Evolutionary conservation across 768 basidiomycete species (phyloP), one percentile per base, ranked within the genome.

Genomic region (Cystobasidiopsis lactophilus): DNA sequence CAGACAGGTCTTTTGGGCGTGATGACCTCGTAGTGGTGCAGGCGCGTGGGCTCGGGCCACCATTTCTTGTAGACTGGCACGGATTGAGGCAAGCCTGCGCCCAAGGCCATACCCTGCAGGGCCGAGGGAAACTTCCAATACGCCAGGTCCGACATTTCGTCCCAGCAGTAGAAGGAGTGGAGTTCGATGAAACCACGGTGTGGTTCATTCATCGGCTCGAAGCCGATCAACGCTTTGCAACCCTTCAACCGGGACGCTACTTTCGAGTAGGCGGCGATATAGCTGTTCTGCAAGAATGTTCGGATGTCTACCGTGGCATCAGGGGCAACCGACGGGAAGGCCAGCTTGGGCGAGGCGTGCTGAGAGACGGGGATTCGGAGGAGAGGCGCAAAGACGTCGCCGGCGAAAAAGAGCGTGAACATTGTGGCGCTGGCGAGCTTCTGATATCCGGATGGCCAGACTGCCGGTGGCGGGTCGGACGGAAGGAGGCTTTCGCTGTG

Each of bases 141-240:
- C 60, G 93, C 89, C 14, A 98, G 75, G 62, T 95, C 88, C 1
- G 86, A 88, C 56, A 86, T 93, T 65, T 93, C 93, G 66, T 95
- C 80, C 68, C 85, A 95, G 10, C 72, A 70, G 59, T 93, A 79
- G 41, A 93, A 70, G 1, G 85, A 84, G 24, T 74, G 72, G 4
- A 93, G 69, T 50, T 80, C 75, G 54, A 91, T 78, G 65, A 91
- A 96, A 39, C 91, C 93, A 61, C 79, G 73, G 68, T 98, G 88
- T 4, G 63, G 63, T 46, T 64, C 63, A 50, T 64, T 64, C 40
- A 62, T 60, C 19, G 58, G 56, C 18, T 26, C 0, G 16, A 0
- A 44, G 10, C 3, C 19, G 26, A 19, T 16, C 33, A 40, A 9
- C 16, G 33, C 37, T 18, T 24, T 31, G n/a, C 21, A 44, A 14